These are phyloP conservation scores for Phyllosticta paracitricarpa DNA, from an alignment of 2,329 filamentous ascomycete species.

Conservation along the genomic window DNA sequence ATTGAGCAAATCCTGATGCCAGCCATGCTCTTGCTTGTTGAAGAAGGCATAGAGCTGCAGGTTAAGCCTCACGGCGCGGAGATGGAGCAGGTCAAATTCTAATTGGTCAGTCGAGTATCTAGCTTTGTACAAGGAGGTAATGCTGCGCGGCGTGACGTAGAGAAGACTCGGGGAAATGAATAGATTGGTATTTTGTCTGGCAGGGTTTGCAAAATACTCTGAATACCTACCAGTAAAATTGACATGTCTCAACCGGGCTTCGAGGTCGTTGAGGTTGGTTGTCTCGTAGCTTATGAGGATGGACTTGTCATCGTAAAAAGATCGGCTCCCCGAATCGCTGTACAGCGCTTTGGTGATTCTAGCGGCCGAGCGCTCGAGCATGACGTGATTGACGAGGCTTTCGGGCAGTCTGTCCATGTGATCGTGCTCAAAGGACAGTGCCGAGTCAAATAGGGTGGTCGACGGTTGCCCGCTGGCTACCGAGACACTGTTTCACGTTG, in stretches of 20 bases:
- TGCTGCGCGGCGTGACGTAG: background rate
- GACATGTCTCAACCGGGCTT: slow-evolving; percentile 9
- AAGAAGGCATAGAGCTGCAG: slow-evolving; percentile 73
- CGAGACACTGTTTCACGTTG: slow-evolving; percentile 47
- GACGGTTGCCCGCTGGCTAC: slow-evolving; percentile 77
- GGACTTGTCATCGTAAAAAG: slow-evolving; percentile 10
- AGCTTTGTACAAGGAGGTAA: background rate
- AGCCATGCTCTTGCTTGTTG: slow-evolving; percentile 41
- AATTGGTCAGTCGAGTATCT: background rate
- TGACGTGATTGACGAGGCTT: slow-evolving; percentile 8
- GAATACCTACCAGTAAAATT: slow-evolving; percentile 9
- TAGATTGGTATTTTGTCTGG: background rate
- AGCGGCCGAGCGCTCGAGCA: slow-evolving; percentile 10
- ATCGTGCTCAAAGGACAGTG: slow-evolving; percentile 37
- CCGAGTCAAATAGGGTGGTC: slow-evolving; percentile 69
- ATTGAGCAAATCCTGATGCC: slow-evolving; percentile 57
- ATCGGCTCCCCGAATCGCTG: slow-evolving; percentile 10
- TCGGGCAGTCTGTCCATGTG: slow-evolving; percentile 21
- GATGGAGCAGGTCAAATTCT: slow-evolving; percentile 49
- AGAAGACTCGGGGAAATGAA: background rate
- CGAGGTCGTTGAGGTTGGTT: slow-evolving; percentile 10
- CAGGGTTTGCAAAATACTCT: background rate
- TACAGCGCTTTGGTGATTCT: slow-evolving; percentile 10
- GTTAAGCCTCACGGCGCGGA: slow-evolving; percentile 64
- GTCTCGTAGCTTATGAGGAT: slow-evolving; percentile 11